Percentiles rank a stretch among this genome's conserved stretches.
These are phyloP conservation scores for Carex myosuroides DNA, from an alignment of 176 grass and related monocot genomes.

Conservation along the genomic window DNA sequence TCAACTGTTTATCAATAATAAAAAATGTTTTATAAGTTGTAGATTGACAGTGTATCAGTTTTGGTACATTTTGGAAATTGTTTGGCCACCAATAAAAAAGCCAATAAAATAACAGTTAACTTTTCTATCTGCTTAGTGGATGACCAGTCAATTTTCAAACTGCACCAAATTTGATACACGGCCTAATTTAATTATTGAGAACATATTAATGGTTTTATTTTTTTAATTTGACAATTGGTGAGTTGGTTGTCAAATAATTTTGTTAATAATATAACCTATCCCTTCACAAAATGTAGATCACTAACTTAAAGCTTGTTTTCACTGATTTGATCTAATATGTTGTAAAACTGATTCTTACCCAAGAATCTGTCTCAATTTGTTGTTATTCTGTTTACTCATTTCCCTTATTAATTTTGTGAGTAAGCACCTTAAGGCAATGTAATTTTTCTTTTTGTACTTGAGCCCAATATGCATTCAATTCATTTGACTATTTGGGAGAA, in stretches of 20 bases:
- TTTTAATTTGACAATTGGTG: not conserved
- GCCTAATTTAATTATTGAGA: not conserved
- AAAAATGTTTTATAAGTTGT: not conserved
- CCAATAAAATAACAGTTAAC: not conserved
- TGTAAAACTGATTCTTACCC: not conserved
- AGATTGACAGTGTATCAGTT: not conserved
- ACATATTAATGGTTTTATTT: not conserved
- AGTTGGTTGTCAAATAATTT: not conserved
- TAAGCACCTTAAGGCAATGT: not conserved
- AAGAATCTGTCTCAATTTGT: not conserved
- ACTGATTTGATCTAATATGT: not conserved
- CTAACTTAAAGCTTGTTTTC: not conserved
- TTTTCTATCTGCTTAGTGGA: not conserved
- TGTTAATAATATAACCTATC: not conserved
- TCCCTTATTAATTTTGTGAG: not conserved
- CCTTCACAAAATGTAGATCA: not conserved
- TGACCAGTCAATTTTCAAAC: not conserved
- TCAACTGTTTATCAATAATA: not conserved
- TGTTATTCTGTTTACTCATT: not conserved
- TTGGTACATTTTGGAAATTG: not conserved
- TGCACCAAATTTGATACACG: not conserved
- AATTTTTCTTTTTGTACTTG: not conserved
- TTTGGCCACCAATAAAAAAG: not conserved
- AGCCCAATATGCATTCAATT: not conserved
- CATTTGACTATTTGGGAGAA: not conserved